Evolutionary conservation across 169 alveolate species (phyloP).

Genomic region (Perkinsus chesapeaki): DNA sequence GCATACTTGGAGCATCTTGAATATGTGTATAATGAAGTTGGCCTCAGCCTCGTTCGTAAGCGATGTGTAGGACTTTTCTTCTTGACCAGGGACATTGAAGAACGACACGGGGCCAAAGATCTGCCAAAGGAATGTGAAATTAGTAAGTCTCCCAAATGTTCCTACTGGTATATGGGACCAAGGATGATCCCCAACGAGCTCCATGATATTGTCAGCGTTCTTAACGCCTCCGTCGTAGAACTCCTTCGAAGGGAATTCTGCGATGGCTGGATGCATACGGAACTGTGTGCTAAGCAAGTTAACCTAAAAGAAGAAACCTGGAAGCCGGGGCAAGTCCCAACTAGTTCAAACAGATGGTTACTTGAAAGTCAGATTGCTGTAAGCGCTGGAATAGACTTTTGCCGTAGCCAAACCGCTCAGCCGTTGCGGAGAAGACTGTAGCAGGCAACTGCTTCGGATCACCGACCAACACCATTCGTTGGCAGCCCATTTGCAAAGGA

Average conservation of each 20-base stretch:
- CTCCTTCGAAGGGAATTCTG: conserved; percentile 83
- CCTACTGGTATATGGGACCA: background rate
- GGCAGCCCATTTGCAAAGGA: conserved; percentile 60
- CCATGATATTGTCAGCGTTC: conserved; percentile 14
- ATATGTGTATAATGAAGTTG: background rate
- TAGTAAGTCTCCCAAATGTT: no score
- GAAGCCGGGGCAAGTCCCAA: no score
- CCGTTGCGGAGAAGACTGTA: conserved; percentile 83
- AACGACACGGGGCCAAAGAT: background rate
- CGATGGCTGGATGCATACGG: conserved; percentile 94
- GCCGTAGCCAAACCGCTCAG: conserved; percentile 49
- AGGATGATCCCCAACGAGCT: background rate
- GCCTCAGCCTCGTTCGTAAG: conserved; percentile 12
- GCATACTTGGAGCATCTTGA: background rate
- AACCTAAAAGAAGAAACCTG: conserved; percentile 57
- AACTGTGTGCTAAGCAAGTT: conserved; percentile 80
- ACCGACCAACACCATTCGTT: conserved; percentile 91
- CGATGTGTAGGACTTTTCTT: background rate
- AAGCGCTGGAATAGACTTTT: conserved; percentile 73
- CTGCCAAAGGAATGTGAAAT: background rate
- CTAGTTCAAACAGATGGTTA: no score
- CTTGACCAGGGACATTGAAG: background rate
- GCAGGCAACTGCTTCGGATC: conserved; percentile 98
- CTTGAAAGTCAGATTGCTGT: conserved; percentile 26
- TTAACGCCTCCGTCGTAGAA: conserved; percentile 67